phyloP scores from a whole-genome alignment of 176 grass and related monocot genomes.

The Eremochloa ophiuroides region DNA sequence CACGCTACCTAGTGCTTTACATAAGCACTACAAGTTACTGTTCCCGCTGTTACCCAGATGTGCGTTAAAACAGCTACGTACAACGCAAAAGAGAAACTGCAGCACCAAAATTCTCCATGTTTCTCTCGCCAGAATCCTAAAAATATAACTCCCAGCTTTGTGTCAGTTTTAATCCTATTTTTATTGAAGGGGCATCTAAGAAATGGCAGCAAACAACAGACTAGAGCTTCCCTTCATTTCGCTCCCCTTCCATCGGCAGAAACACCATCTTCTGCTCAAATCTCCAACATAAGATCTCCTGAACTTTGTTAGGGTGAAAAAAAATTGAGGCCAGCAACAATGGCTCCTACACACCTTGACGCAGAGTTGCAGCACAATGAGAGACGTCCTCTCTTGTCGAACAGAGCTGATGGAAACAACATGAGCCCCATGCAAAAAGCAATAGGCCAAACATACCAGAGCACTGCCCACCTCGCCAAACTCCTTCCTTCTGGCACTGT shows the following conservation, averaged over 20 bases:
- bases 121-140: neutral
- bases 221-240: neutral
- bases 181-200: slow-evolving; percentile 35
- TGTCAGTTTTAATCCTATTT: slow-evolving; percentile 30
- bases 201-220: neutral
- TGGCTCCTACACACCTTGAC: slow-evolving; percentile 7
- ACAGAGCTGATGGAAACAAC: slow-evolving; percentile 21
- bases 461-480: slow-evolving; percentile 63
- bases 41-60: slow-evolving; percentile 19
- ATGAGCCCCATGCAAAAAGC: slow-evolving; percentile 44
- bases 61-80: slow-evolving; percentile 18
- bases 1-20: no score
- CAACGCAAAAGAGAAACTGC: neutral
- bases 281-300: neutral
- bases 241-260: neutral
- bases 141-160: neutral
- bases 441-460: slow-evolving; percentile 53
- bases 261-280: slow-evolving; percentile 9
- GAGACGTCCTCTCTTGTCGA: slow-evolving; percentile 40
- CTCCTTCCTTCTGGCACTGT: slow-evolving; percentile 76
- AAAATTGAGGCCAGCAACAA: slow-evolving; percentile 16
- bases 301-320: neutral
- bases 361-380: slow-evolving; percentile 33
- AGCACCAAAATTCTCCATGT: neutral
- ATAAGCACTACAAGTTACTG: neutral